Evolutionary conservation across 768 basidiomycete species (phyloP).

Genomic region (Trametes cinnabarina): DNA sequence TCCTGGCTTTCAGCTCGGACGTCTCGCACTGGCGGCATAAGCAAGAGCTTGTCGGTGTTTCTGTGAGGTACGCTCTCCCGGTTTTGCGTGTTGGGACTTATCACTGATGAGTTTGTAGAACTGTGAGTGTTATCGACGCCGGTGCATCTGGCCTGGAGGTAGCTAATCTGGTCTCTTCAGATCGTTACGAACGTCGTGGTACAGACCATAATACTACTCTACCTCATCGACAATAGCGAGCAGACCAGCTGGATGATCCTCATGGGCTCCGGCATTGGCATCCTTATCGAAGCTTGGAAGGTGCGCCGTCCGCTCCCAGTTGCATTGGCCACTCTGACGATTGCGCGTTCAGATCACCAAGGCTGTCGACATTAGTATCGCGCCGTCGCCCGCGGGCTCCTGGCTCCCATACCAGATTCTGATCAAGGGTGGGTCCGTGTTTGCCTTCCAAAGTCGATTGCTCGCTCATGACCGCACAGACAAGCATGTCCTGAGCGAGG

Average conservation of each 20-base stretch:
- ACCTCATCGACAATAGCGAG: constrained; percentile 92
- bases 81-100: neutral
- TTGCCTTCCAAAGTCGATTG: constrained; percentile 15
- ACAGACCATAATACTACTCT: constrained; percentile 85
- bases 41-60: constrained; percentile 94
- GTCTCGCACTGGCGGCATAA: constrained; percentile 94
- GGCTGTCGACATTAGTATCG: constrained; percentile 82
- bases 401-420: constrained; percentile 74
- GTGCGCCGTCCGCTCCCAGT: constrained; percentile 33
- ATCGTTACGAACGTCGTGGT: constrained; percentile 94
- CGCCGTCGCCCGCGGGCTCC: constrained; percentile 60
- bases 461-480: constrained; percentile 42
- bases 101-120: constrained; percentile 39
- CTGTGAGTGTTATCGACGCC: constrained; percentile 42
- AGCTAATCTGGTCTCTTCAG: constrained; percentile 28
- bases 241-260: constrained; percentile 99
- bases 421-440: constrained; percentile 62
- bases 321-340: neutral
- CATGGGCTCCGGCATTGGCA: constrained; percentile 78
- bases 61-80: constrained; percentile 62
- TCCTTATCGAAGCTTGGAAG: constrained; percentile 94
- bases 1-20: constrained; percentile 94
- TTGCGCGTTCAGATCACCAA: constrained; percentile 64
- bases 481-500: constrained; percentile 94
- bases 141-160: neutral